These are phyloP conservation scores for Amyloporia xantha DNA, from an alignment of 768 basidiomycete genomes.

Conservation along the genomic window DNA sequence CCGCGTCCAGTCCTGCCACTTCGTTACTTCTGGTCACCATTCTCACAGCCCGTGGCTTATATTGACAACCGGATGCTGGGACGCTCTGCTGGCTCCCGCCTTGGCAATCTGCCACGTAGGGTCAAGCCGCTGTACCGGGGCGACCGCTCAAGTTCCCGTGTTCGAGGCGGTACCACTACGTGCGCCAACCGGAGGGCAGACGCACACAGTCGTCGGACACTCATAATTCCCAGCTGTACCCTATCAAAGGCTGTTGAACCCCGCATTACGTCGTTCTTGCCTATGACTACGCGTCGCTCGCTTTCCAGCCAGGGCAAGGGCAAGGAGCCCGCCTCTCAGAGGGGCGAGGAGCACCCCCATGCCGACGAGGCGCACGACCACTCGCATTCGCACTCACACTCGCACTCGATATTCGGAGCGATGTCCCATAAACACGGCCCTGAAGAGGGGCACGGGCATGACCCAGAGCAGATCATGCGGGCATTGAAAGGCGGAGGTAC, in stretches of 20 bases:
- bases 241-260: neutral
- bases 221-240: neutral
- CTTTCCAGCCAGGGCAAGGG: conserved; percentile 18
- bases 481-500: conserved; percentile 61
- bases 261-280: neutral
- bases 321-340: conserved; percentile 16
- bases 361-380: conserved; percentile 24
- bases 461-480: conserved; percentile 61
- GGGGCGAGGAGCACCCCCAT: conserved; percentile 6
- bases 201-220: conserved; percentile 3
- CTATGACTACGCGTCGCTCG: conserved; percentile 10
- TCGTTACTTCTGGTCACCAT: neutral
- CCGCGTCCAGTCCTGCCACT: no score
- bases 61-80: conserved; percentile 11
- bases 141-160: neutral
- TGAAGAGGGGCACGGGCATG: conserved; percentile 51
- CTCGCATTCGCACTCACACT: conserved; percentile 40
- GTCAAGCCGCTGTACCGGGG: neutral
- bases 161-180: neutral
- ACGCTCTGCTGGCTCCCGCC: conserved; percentile 6
- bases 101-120: neutral
- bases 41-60: neutral
- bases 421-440: conserved; percentile 57
- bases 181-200: conserved; percentile 6
- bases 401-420: conserved; percentile 51